A percentile compares a stretch with the other conserved stretches of the same genome.
Evolutionary conservation across 169 alveolate genomes (phyloP).

Genomic region (Toxoplasma gondii): DNA sequence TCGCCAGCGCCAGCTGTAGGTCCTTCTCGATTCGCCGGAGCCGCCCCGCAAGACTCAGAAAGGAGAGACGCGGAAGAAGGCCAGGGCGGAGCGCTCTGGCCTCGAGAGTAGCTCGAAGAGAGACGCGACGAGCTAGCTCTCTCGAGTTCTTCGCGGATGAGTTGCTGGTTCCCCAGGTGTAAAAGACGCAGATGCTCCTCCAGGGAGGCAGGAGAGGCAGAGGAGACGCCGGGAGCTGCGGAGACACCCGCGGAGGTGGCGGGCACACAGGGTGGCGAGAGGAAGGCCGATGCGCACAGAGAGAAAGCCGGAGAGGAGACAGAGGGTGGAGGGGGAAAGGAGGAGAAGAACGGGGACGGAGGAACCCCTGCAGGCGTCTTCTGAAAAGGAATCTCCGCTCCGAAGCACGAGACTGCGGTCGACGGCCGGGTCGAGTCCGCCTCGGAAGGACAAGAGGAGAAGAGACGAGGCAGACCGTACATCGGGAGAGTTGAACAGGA

Average conservation of each 20-base stretch:
- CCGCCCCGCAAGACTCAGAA: neutral
- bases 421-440: slow-evolving; percentile 27
- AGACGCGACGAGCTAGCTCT: neutral
- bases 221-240: neutral
- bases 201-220: neutral
- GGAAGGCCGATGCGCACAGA: neutral
- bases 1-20: too few species aligned
- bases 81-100: neutral
- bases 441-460: neutral
- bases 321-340: neutral
- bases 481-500: neutral
- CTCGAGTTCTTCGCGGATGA: neutral
- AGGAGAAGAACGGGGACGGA: neutral
- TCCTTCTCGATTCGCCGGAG: neutral
- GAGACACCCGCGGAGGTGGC: neutral
- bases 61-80: neutral
- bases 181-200: neutral
- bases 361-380: neutral
- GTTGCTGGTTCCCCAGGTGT: neutral
- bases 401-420: neutral
- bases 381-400: neutral
- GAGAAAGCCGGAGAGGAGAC: neutral
- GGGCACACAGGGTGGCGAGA: too few species aligned
- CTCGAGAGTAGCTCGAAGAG: neutral
- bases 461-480: neutral